Percentiles rank a stretch among this genome's conserved stretches.
Evolutionary conservation across 345 rosid genomes (phyloP).

Genomic region (Hibiscus tridactylites): DNA sequence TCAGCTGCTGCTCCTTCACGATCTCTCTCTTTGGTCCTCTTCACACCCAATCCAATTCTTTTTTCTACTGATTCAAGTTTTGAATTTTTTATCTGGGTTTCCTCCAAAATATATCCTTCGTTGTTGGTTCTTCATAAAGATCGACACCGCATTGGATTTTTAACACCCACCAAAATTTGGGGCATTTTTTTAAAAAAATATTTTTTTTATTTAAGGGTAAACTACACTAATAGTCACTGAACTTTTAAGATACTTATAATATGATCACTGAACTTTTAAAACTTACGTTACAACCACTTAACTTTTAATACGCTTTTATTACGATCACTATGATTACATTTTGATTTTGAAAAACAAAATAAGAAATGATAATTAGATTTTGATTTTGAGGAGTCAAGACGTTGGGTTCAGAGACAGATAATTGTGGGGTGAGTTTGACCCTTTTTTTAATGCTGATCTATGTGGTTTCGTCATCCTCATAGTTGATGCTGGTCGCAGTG

Average conservation of each 20-base stretch:
- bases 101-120: slow-evolving; percentile 17
- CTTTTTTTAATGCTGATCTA: slow-evolving; percentile 8
- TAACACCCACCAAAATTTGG: slow-evolving; percentile 1
- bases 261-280: no score
- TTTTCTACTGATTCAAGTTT: slow-evolving; percentile 39
- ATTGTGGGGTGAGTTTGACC: not conserved
- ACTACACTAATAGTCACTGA: no score
- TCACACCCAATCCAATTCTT: slow-evolving; percentile 24
- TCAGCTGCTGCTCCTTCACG: slow-evolving; percentile 17
- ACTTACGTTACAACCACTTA: no score
- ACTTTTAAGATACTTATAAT: no score
- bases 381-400: no score
- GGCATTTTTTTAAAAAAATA: no score
- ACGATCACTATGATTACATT: no score
- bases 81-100: slow-evolving; percentile 20
- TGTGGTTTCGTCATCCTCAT: slow-evolving; percentile 11
- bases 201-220: no score
- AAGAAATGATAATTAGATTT: no score
- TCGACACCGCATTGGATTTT: slow-evolving; percentile 30
- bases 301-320: no score
- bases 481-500: slow-evolving; percentile 11
- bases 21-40: slow-evolving; percentile 15
- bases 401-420: no score
- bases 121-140: slow-evolving; percentile 34
- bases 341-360: no score